These are phyloP conservation scores for Cryptococcus hybrid DNA, from an alignment of 1,284 basidiomycete genomes.

Conservation along the genomic window DNA sequence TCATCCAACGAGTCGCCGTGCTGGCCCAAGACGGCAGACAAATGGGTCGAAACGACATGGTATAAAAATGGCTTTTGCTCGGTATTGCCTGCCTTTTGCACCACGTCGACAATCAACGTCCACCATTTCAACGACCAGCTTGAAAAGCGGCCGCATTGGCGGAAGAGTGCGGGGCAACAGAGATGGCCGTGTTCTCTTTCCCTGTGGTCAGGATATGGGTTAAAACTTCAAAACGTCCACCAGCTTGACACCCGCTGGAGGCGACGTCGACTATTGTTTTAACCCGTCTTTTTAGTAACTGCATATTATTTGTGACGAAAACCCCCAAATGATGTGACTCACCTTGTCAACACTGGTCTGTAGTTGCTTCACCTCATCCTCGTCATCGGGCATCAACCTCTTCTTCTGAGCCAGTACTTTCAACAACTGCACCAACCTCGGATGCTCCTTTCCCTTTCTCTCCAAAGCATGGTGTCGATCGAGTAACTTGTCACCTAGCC, in stretches of 20 bases:
- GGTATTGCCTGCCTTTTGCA: conserved; percentile 15
- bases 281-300: too few species aligned
- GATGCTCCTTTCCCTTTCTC: conserved; percentile 24
- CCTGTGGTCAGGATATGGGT: conserved; percentile 21
- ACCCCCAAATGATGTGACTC: neutral
- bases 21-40: conserved; percentile 25
- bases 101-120: conserved; percentile 24
- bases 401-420: conserved; percentile 26
- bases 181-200: conserved; percentile 14
- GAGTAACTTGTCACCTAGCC: conserved; percentile 36
- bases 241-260: conserved; percentile 16
- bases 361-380: conserved; percentile 28
- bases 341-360: conserved; percentile 18
- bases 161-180: conserved; percentile 29
- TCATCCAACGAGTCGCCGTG: conserved; percentile 17
- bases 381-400: conserved; percentile 30
- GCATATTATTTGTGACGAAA: too few species aligned
- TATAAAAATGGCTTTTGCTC: conserved; percentile 12
- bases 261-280: too few species aligned
- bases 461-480: conserved; percentile 32
- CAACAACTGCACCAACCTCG: conserved; percentile 24
- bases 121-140: conserved; percentile 36
- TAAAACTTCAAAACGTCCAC: conserved; percentile 3
- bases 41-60: conserved; percentile 20
- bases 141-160: conserved; percentile 31